Base-by-base conservation (phyloP, 2,329 filamentous ascomycete genomes). In the Colletotrichum sojae region DNA sequence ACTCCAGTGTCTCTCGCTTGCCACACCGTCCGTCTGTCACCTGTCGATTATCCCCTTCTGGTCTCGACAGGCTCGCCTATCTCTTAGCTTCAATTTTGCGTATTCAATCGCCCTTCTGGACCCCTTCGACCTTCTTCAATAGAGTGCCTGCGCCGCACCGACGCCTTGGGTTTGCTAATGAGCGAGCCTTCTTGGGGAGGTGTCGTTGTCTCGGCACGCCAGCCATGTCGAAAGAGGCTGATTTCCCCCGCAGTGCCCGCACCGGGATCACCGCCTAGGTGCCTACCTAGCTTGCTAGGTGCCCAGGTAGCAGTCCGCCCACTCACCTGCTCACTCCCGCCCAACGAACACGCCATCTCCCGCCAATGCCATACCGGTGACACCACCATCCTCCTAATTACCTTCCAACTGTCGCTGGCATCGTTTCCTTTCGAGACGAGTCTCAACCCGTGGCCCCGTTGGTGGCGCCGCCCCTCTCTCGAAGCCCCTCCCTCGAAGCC, bases 201-300 rank as follows among this genome's bases (percentile, higher is more conserved):
- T 69, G 67, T 66, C 49, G 62, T 69, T 46, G 67, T 66, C 62
- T 69, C 36, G 67, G 62, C 51, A 69, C 62, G 55, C 49, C 66
- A 66, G 49, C 62, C 55, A 65, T 31, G 49, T 59, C 66, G 18
- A 20, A 48, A 67, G 65, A 60, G 67, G 62, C 67, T 61, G 67
- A 66, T 61, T 31, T 53, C 43, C 66, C 65, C 51, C 60, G 63
- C 66, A 60, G 55, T 55, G 31, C 65, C 51, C 60, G 63, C 66
- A 60, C 62, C 62, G 31, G n/a, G 10, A 65, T 59, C 49, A 66
- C 31, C 62, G 18, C 39, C 36, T 40, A 60, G 49, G 31, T 36
- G 3, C 31, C 10, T 31, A 36, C 31, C 31, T 36, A 25, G 22
- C 22, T 25, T 25, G 22, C 22, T 25, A 25, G 22, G 22, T 25